Base-by-base conservation (phyloP, 208 protist genomes). In the Leishmania gerbilli region DNA sequence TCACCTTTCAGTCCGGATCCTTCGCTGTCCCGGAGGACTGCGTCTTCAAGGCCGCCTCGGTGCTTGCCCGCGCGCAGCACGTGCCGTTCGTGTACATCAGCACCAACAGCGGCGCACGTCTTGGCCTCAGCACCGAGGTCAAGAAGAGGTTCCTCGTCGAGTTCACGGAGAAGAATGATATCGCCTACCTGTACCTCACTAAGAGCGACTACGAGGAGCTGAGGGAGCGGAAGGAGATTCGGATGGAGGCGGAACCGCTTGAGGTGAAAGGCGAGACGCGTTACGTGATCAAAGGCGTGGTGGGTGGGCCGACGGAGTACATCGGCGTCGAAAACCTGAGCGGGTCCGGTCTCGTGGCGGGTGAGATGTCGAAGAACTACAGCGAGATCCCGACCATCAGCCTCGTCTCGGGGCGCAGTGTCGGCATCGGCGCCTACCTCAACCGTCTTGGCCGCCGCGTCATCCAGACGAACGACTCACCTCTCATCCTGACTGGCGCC, bases 361-460 rank as follows among this genome's bases (percentile, higher is more conserved):
- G 99, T 37, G 97, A 99, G 87, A 99, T 99, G 71, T 99, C 98
- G 37, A 90, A 91, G 71, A 98, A 97, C 82, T 99, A 99, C 88
- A 90, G 97, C 67, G 95, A 99, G 77, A 98, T 98, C 55, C 99
- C 99, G 64, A 99, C 99, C 3, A 97, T 99, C 64, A 99, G 98
- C 49, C 87, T 99, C 75, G 98, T 99, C 42, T 96, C 98, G 1
- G 99, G 98, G 72, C 94, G 99, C 64, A 98, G 98, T 47, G 99
- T 99, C 47, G 99, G 99, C 79, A 99, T 99, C 85, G 99, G 99
- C 27, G 98, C 99, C 3, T 99, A 99, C 85, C 86, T 99, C 11
- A 98, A 99, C 69, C 96, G 99, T 49, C 91, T 99, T 11, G 99
- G 99, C 51, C 97, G 99, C 79, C 93, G 98, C 76, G 92, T 99